Conservation (phyloP, 257 asterid species). For the Penstemon barbatus region DNA sequence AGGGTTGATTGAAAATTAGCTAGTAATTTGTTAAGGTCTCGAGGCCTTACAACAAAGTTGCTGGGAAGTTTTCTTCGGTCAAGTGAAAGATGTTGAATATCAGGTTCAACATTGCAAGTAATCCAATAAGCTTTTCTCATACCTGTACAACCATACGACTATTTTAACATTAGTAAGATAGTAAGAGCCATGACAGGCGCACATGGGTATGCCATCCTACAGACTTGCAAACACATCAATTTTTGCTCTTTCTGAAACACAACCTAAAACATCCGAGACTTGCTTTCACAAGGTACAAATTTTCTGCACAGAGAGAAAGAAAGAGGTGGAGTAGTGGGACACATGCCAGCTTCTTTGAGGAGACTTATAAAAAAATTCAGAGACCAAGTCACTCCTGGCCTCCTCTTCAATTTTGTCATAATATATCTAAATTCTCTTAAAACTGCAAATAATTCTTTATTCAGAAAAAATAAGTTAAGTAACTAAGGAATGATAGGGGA, state of each 20-base stretch:
- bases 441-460: background rate
- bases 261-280: too few species aligned
- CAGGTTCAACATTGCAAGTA: conserved; percentile 88
- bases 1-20: conserved; percentile 87
- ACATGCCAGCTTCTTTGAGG: background rate
- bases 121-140: conserved; percentile 88
- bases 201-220: too few species aligned
- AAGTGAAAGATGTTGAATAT: conserved; percentile 80
- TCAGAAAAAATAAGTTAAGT: background rate
- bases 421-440: conserved; percentile 1
- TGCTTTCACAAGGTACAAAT: too few species aligned
- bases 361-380: too few species aligned
- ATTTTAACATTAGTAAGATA: conserved; percentile 9
- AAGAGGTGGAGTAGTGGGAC: background rate
- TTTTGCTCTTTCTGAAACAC: too few species aligned
- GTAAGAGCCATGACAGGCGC: background rate
- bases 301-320: background rate
- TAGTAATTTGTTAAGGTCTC: conserved; percentile 79
- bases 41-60: conserved; percentile 82
- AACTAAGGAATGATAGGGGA: conserved; percentile 7
- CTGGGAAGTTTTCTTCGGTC: conserved; percentile 87
- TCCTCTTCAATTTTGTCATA: background rate
- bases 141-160: conserved; percentile 47
- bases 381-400: background rate
- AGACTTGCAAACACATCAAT: too few species aligned